phyloP scores from a whole-genome alignment of 192 early-diverging fungal genomes.

The Fimicolochytrium jonesii region DNA sequence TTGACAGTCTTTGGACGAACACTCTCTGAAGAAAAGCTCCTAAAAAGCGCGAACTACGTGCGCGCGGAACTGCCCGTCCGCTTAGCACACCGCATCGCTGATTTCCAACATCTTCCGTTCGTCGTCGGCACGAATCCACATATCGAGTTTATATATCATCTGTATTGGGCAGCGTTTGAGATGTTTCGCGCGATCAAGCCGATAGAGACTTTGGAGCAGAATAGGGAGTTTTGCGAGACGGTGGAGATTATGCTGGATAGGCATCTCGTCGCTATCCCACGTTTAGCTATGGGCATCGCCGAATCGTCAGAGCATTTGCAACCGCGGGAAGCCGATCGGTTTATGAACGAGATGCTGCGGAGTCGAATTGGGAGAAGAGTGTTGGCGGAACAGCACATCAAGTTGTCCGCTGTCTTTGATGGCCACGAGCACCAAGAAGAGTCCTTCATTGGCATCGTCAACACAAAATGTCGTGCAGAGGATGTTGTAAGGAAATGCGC shows the following conservation, averaged over 20 bases:
- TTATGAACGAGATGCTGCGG: conserved; percentile 86
- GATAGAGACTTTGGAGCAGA: conserved; percentile 78
- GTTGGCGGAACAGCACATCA: conserved; percentile 89
- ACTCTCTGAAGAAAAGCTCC: conserved; percentile 75
- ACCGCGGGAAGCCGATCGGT: conserved; percentile 65
- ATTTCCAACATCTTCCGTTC: conserved; percentile 88
- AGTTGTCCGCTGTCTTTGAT: conserved; percentile 55
- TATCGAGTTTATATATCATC: conserved; percentile 74
- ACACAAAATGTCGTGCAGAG: conserved; percentile 56
- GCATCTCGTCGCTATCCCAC: conserved; percentile 82
- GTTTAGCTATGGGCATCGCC: conserved; percentile 79
- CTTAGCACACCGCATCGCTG: conserved; percentile 80
- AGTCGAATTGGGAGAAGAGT: conserved; percentile 86
- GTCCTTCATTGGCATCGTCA: conserved; percentile 66
- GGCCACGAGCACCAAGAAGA: conserved; percentile 52
- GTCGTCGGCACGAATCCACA: conserved; percentile 92
- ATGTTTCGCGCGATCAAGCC: conserved; percentile 62
- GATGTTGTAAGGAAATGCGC: conserved; percentile 47
- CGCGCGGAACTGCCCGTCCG: conserved; percentile 83
- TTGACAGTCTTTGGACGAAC: conserved; percentile 86
- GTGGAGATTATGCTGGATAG: conserved; percentile 69
- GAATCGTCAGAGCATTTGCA: conserved; percentile 70
- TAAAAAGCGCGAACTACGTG: conserved; percentile 86
- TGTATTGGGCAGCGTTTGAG: conserved; percentile 96
- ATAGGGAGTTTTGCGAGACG: conserved; percentile 73